A percentile compares a stretch with the other conserved stretches of the same genome.
phyloP scores from a whole-genome alignment of 495 filamentous ascomycete genomes.

The Neurospora pannonica region DNA sequence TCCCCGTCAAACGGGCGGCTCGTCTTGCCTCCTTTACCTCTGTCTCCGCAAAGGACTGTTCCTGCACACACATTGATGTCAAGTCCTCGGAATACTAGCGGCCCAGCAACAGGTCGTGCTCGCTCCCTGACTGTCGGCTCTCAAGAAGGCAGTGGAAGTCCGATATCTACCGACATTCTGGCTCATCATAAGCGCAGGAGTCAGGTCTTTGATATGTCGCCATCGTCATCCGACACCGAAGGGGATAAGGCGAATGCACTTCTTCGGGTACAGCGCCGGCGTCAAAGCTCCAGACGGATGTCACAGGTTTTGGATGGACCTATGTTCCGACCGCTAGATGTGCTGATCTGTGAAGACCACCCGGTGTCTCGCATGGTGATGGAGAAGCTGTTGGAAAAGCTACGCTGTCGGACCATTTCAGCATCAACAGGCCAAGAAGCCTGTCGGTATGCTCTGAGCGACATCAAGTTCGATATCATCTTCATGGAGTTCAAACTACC shows the following conservation, averaged over 20 bases:
- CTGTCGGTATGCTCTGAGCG: constrained; percentile 81
- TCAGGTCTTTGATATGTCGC: constrained; percentile 92
- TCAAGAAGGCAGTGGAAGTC: constrained; percentile 80
- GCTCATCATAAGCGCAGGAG: constrained; percentile 76
- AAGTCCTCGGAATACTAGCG: constrained; percentile 37
- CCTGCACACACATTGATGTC: constrained; percentile 22
- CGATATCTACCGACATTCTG: constrained; percentile 55
- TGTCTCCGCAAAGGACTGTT: constrained; percentile 40
- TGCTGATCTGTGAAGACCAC: constrained; percentile 95
- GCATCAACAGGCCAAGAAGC: constrained; percentile 83
- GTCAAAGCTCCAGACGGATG: constrained; percentile 84
- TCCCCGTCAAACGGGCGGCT: constrained; percentile 65
- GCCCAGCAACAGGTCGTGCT: constrained; percentile 46
- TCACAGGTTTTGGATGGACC: constrained; percentile 81
- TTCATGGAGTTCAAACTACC: constrained; percentile 95
- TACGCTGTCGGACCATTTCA: constrained; percentile 89
- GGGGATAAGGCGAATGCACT: constrained; percentile 83
- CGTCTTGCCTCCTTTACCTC: constrained; percentile 37
- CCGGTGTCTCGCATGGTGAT: constrained; percentile 95
- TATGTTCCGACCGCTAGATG: constrained; percentile 79
- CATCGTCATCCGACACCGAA: constrained; percentile 95
- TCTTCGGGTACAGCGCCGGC: constrained; percentile 82
- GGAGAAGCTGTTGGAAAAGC: constrained; percentile 91
- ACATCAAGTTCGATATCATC: constrained; percentile 94
- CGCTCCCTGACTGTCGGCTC: constrained; percentile 92